Evolutionary conservation across 768 basidiomycete species (phyloP).

Genomic region (Lactarius psammicola): DNA sequence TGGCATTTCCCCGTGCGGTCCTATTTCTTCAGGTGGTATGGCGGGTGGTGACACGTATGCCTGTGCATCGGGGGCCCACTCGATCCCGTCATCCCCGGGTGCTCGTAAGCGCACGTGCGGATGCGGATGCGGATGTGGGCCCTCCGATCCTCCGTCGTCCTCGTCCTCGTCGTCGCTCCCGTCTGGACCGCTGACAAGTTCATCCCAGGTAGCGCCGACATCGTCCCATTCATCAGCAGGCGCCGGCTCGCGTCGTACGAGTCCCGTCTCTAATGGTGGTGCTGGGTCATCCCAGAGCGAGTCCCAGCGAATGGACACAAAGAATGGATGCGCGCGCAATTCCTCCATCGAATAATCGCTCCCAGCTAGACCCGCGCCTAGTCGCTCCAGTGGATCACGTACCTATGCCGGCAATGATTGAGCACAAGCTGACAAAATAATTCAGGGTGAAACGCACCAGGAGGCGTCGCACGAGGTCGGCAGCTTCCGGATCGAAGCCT

Average conservation of each 20-base stretch:
- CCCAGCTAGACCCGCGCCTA: constrained; percentile 53
- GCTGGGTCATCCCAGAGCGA: constrained; percentile 62
- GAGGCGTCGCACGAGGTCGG: constrained; percentile 74
- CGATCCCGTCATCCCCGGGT: constrained; percentile 43
- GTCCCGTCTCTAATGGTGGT: constrained; percentile 58
- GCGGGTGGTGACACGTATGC: constrained; percentile 26
- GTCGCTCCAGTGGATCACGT: constrained; percentile 52
- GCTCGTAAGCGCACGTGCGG: constrained; percentile 2
- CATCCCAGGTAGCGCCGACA: constrained; percentile 55
- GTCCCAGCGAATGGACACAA: constrained; percentile 57
- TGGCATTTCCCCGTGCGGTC: constrained; percentile 45
- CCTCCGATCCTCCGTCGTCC: constrained; percentile 17
- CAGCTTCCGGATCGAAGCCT: constrained; percentile 77
- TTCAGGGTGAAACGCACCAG: constrained; percentile 51
- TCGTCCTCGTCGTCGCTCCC: constrained; percentile 27
- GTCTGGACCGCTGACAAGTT: constrained; percentile 32
- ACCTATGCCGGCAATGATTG: neutral
- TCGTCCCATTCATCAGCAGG: constrained; percentile 46
- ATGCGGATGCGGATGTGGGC: constrained; percentile 2
- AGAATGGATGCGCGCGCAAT: constrained; percentile 62
- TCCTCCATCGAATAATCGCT: constrained; percentile 42
- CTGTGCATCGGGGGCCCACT: constrained; percentile 52
- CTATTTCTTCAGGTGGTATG: constrained; percentile 38
- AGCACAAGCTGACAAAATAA: neutral
- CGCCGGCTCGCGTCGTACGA: constrained; percentile 48